Conservation (phyloP, 257 asterid species). For the Oldenlandia corymbosa region DNA sequence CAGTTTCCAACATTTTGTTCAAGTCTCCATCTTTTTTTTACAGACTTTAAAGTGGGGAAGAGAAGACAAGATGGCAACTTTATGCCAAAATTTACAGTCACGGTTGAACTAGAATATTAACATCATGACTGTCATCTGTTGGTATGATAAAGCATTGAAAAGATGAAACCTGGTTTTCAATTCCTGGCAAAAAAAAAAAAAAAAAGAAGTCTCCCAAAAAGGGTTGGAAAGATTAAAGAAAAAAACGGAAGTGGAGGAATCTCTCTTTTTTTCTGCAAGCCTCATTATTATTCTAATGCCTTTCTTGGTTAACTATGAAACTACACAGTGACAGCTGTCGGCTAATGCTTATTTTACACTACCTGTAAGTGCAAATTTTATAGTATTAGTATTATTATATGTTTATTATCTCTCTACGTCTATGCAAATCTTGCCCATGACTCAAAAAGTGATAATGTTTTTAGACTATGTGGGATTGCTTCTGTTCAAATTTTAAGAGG, state of each 20-base stretch:
- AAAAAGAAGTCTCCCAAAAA: not conserved
- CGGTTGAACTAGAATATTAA: not conserved
- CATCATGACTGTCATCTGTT: slow-evolving; percentile 10
- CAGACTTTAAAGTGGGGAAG: not conserved
- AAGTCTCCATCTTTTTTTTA: slow-evolving; percentile 12
- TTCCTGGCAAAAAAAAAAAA: not conserved
- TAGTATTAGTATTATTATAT: not conserved
- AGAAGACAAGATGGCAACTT: not conserved
- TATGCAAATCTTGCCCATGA: slow-evolving; percentile 17
- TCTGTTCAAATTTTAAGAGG: slow-evolving; percentile 8
- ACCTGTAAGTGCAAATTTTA: not conserved
- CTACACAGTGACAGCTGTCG: slow-evolving; percentile 26
- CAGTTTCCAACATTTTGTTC: slow-evolving; percentile 8
- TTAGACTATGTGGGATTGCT: slow-evolving; percentile 9
- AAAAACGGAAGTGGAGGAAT: slow-evolving; percentile 26
- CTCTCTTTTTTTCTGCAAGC: slow-evolving; percentile 23
- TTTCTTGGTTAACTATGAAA: slow-evolving; percentile 15
- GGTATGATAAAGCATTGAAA: slow-evolving; percentile 24
- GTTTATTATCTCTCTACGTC: slow-evolving; percentile 7
- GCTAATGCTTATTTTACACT: slow-evolving; percentile 1
- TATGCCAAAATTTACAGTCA: slow-evolving; percentile 9
- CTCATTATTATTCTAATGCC: slow-evolving; percentile 18
- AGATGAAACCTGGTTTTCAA: slow-evolving; percentile 30
- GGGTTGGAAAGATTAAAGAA: slow-evolving; percentile 1
- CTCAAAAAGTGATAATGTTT: slow-evolving; percentile 14